These are phyloP conservation scores for Ligustrum vulgare DNA, from an alignment of 257 asterid species.

Conservation along the genomic window DNA sequence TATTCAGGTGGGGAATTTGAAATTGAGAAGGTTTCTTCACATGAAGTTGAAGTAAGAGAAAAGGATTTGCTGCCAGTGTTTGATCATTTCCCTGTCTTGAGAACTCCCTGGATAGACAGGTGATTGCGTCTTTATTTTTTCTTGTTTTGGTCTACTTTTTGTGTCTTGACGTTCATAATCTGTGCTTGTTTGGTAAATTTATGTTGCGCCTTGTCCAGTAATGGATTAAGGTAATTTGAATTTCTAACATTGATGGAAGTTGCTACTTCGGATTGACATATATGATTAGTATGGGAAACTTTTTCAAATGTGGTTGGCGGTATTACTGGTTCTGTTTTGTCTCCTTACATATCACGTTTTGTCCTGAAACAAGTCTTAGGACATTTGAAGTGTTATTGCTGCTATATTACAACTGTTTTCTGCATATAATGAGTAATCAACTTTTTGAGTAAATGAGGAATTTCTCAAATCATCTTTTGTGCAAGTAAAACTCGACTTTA, in stretches of 20 bases:
- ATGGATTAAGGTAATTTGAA: slow-evolving; percentile 1
- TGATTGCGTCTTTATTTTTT: slow-evolving; percentile 22
- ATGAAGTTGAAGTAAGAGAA: slow-evolving; percentile 57
- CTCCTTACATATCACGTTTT: background rate
- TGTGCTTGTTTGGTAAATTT: slow-evolving; percentile 1
- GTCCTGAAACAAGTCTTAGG: background rate
- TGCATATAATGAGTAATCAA: background rate
- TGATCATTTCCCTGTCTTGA: slow-evolving; percentile 50
- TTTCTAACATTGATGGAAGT: background rate
- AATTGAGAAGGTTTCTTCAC: slow-evolving; percentile 53
- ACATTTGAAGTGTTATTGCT: background rate
- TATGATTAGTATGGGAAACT: background rate
- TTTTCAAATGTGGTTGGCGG: slow-evolving; percentile 14
- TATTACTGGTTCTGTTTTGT: background rate
- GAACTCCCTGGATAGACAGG: slow-evolving; percentile 48
- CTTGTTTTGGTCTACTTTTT: slow-evolving; percentile 15
- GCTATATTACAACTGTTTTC: background rate
- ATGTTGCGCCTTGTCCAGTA: background rate
- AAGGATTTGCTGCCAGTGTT: slow-evolving; percentile 57
- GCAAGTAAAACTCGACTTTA: slow-evolving; percentile 2
- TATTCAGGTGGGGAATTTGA: slow-evolving; percentile 51
- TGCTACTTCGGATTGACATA: background rate
- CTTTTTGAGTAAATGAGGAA: background rate
- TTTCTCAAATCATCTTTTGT: background rate
- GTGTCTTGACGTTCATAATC: background rate